Base-by-base conservation (phyloP, 2,329 filamentous ascomycete genomes). In the Claviceps pazoutovae region DNA sequence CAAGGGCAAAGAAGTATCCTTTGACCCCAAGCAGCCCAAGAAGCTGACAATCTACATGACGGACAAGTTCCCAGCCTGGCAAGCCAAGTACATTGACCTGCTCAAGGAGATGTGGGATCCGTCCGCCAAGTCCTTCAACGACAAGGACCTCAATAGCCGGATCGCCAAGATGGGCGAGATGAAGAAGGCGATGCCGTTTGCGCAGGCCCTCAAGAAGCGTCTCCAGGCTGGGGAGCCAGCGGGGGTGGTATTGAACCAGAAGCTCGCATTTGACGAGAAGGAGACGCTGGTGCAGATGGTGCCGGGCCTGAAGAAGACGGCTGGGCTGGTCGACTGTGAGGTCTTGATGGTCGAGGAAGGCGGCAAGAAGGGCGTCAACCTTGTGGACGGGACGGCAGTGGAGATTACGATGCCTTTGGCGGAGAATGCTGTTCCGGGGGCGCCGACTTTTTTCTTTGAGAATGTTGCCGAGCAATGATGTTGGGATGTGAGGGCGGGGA, bases 101-200 rank as follows among this genome's bases (percentile, higher is more conserved):
- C 78, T 95, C 17, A 80, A 82, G 57, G 77, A 86, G 61, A 72
- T 80, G 55, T 88, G 88, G 70, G 76, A 86, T 55, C 67, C 76
- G 17, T 64, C 62, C 56, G 79, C 71, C 57, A 73, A 86, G 57
- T 71, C 73, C 9, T 70, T 86, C 57, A 83, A 95, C 63, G 87
- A 94, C 66, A 95, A 94, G 73, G 81, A 80, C 52, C 73, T 96
- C 46, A 86, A 82, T 61, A 82, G 81, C 58, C 79, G 82, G 63
- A 83, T 96, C 53, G 82, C 81, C 59, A 95, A 95, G 74, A 75
- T 88, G 63, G 82, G 82, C 44, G 87, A 94, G 70, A 88, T 89
- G 78, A 98, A 97, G 80, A 93, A 94, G 72, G 91, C 89, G 2
- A 97, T 97, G 91, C 93, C 93, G 0, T 97, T 96, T 63, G 83